Evolutionary conservation across 345 rosid species (phyloP).

Genomic region (Limnanthes douglasii): DNA sequence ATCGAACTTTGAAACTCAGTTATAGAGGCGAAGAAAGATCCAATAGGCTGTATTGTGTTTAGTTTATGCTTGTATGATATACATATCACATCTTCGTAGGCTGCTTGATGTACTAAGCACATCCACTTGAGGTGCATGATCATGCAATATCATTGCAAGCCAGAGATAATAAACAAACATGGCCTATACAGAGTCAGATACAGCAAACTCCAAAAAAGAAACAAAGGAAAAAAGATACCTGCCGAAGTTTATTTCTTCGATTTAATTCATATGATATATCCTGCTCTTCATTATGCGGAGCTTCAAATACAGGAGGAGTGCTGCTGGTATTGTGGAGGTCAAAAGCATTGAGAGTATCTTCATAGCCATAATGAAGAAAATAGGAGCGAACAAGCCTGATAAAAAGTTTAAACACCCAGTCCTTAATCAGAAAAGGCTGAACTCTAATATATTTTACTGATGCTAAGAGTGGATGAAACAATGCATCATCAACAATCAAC

Average conservation of each 20-base stretch:
- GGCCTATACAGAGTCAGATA: neutral
- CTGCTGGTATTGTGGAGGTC: constrained; percentile 61
- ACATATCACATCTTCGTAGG: neutral
- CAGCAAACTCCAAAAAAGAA: too few relatives aligned
- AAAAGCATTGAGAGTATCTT: constrained; percentile 83
- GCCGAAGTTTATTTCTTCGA: constrained; percentile 60
- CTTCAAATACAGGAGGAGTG: constrained; percentile 48
- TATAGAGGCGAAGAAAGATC: too few relatives aligned
- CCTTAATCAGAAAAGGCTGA: too few relatives aligned
- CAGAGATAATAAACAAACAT: neutral
- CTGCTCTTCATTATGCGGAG: constrained; percentile 51
- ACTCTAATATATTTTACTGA: too few relatives aligned
- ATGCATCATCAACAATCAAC: too few relatives aligned
- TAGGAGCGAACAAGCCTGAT: constrained; percentile 81
- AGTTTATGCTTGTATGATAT: too few relatives aligned
- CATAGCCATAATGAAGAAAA: constrained; percentile 85
- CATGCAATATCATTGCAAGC: too few relatives aligned
- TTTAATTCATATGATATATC: constrained; percentile 52
- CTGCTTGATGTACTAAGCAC: neutral
- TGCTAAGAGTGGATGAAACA: too few relatives aligned
- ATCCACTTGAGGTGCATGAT: neutral
- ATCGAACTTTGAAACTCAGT: too few relatives aligned
- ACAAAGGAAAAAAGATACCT: constrained; percentile 30
- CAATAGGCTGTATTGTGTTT: too few relatives aligned
- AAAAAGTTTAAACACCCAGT: constrained; percentile 8